Evolutionary conservation across 2,329 filamentous ascomycete species (phyloP), one percentile per base, ranked within the genome.

Genomic region (Colletotrichum lentis): DNA sequence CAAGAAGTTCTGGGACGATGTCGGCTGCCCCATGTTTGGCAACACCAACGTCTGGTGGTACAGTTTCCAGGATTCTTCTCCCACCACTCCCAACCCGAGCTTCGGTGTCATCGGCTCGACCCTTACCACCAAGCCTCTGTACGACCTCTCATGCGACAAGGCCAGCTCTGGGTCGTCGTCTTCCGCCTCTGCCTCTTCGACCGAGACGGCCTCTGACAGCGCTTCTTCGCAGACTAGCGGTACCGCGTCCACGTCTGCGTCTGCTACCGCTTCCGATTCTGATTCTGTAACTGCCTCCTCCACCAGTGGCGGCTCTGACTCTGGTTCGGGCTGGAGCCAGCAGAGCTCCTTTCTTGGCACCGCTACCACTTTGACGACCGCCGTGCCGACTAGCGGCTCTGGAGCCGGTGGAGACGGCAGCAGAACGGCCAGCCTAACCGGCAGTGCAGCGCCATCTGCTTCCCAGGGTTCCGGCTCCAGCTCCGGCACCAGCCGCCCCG

Each of bases 1-100:
- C 50, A 84, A 92, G 82, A 85, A 79, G n/a, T 97, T 88, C 85
- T 97, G 92, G 91, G 84, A 92, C 73, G 82, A 90, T 53, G 91
- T 95, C 60, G 91, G 89, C 60, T 97, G 93, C 84, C 82, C 86
- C 63, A 79, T 90, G 69, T 88, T 93, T 70, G 87, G 85, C 74
- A 84, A 83, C 58, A 82, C 81, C 73, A 90, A 90, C 76, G 85
- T 88, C 68, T 95, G 89, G 87, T 95, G 91, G 90, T 93, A 90
- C 81, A 92, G 88, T 58, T 85, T 94, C 31, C 88, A 91, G 76
- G 91, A 95, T 72, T 82, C 87, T 50, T 81, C 81, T 47, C 85
- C 85, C 20, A 81, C 79, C 56, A 85, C 85, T 3, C 88, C 90
- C 41, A 86, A 82, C 79, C 90, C 91, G 49, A 89, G 86, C 76